A percentile compares a stretch with the other conserved stretches of the same genome.
Conservation (phyloP, 169 alveolate species). For the Plasmodium coatneyi region DNA sequence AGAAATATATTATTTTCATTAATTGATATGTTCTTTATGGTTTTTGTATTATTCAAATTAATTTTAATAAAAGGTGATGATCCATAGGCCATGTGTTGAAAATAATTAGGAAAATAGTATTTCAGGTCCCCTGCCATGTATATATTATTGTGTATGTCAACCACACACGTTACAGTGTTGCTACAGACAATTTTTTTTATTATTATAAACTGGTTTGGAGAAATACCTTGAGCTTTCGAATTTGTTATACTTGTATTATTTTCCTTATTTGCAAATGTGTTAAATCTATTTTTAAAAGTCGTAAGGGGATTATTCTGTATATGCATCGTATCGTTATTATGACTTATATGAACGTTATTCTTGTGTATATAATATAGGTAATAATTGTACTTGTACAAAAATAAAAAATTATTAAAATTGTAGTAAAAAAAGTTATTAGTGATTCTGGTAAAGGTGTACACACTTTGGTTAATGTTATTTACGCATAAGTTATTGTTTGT, state of each 20-base stretch:
- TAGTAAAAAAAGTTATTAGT: conserved; percentile 53
- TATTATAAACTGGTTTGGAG: conserved; percentile 65
- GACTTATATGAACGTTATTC: conserved; percentile 64
- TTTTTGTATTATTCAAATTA: conserved; percentile 48
- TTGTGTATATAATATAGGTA: conserved; percentile 57
- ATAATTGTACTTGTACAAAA: conserved; percentile 58
- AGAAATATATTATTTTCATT: conserved; percentile 65
- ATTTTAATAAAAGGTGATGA: conserved; percentile 69
- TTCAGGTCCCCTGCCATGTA: conserved; percentile 61
- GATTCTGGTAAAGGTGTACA: conserved; percentile 57
- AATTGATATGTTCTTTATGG: conserved; percentile 53
- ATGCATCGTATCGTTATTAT: conserved; percentile 38
- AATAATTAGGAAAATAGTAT: conserved; percentile 58
- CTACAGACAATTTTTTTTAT: conserved; percentile 72
- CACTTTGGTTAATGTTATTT: conserved; percentile 57
- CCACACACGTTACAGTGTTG: conserved; percentile 53
- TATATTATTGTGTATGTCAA: conserved; percentile 46
- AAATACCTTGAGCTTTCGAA: conserved; percentile 31
- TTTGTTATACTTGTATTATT: conserved; percentile 27
- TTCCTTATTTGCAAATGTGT: conserved; percentile 29
- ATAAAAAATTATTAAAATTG: conserved; percentile 63
- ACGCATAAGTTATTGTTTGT: conserved; percentile 64
- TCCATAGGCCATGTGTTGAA: conserved; percentile 69
- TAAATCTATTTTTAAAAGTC: conserved; percentile 46
- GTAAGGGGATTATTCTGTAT: conserved; percentile 70